These are phyloP conservation scores for Tetragonia tetragonoides DNA, from an alignment of 148 eudicot genomes.

Conservation along the genomic window DNA sequence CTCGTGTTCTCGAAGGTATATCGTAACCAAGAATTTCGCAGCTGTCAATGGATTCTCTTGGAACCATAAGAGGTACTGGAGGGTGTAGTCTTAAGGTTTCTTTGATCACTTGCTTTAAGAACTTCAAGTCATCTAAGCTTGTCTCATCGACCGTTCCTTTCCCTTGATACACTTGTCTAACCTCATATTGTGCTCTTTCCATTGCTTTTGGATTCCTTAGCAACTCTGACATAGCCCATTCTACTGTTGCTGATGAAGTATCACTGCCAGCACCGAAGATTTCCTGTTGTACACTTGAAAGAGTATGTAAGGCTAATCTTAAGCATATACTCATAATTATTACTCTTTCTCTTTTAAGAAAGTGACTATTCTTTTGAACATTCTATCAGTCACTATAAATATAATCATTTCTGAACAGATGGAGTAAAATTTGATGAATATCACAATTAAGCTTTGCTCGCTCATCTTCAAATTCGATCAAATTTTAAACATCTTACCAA, in stretches of 20 bases:
- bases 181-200: conserved; percentile 16
- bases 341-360: too few relatives aligned
- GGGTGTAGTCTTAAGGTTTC: background rate
- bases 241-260: conserved; percentile 3
- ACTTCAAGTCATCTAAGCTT: background rate
- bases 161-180: background rate
- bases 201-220: conserved; percentile 11
- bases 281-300: background rate
- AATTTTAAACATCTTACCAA: background rate
- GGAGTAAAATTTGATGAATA: too few relatives aligned
- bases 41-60: background rate
- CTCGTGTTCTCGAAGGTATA: background rate
- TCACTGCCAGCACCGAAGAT: conserved; percentile 7
- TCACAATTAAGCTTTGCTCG: too few relatives aligned
- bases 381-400: too few relatives aligned
- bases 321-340: too few relatives aligned
- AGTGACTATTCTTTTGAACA: too few relatives aligned
- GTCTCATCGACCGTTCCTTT: background rate
- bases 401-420: too few relatives aligned
- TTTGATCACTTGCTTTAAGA: background rate
- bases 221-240: conserved; percentile 21
- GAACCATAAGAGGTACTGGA: background rate
- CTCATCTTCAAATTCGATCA: too few relatives aligned
- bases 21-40: background rate
- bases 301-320: too few relatives aligned